Percentiles rank a stretch among this genome's conserved stretches.
phyloP scores from a whole-genome alignment of 192 early-diverging fungal genomes.

The Pilobolus umbonatus region DNA sequence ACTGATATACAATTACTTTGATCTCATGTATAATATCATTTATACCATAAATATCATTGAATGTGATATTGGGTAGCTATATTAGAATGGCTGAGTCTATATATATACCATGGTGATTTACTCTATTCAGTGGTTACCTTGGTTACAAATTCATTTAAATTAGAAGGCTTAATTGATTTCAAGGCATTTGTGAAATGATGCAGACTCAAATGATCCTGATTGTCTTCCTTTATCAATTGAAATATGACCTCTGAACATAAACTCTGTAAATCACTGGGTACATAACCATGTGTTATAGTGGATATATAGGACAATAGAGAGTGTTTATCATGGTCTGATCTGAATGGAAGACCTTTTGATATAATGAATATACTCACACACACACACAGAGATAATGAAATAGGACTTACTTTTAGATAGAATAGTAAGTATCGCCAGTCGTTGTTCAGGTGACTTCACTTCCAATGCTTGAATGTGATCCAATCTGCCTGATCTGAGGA shows the following conservation, averaged over 20 bases:
- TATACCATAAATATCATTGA: conserved; percentile 76
- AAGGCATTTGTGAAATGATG: conserved; percentile 41
- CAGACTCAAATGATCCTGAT: conserved; percentile 22
- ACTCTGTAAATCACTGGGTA: conserved; percentile 73
- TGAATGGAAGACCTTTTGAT: conserved; percentile 44
- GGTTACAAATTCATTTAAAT: conserved; percentile 46
- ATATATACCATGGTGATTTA: too few species aligned
- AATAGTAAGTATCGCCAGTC: conserved; percentile 35
- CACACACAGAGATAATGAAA: background rate
- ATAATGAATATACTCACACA: background rate
- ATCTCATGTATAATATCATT: conserved; percentile 60
- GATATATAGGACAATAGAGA: conserved; percentile 42
- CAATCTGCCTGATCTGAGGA: conserved; percentile 58
- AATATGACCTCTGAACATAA: conserved; percentile 51
- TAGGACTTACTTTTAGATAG: conserved; percentile 35
- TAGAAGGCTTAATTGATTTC: conserved; percentile 48
- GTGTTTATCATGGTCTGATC: conserved; percentile 14
- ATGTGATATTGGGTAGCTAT: conserved; percentile 57
- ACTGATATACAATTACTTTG: conserved; percentile 50
- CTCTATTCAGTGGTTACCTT: too few species aligned
- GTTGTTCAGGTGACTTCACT: conserved; percentile 42
- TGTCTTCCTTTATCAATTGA: conserved; percentile 40
- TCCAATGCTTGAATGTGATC: conserved; percentile 43
- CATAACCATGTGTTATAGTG: conserved; percentile 69
- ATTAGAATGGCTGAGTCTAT: background rate